Base-by-base conservation (phyloP, 345 rosid species). In the Lepidium africanum region DNA sequence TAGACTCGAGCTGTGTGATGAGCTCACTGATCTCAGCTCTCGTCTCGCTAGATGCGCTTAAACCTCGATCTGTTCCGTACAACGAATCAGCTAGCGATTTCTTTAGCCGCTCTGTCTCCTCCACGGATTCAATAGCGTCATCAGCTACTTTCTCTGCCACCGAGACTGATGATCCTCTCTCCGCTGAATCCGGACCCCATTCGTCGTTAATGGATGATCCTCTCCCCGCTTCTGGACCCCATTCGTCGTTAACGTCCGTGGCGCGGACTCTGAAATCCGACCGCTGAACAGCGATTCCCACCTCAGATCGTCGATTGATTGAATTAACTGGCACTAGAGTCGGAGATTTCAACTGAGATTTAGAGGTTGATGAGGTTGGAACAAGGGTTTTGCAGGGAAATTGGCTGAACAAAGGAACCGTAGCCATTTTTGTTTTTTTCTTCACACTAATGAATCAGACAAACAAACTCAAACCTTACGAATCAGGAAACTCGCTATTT, bases 21-120 rank as follows among this genome's bases (percentile, higher is more conserved):
- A 90, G 92, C 78, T 93, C 98, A 6, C 87, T 82, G 51, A 93
- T 79, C 86, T 90, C 98, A 5, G 85, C 97, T 74, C 94, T 80
- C 58, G 96, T 93, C 73, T 93, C 96, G 72, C 91, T 88, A 7
- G 81, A 78, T 48, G 88, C 97, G 37, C 36, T 80, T 59, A 90
- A 47, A 11, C 98, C 98, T 6, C 90, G 82, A 76, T 84, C 76
- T 16, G 92, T 93, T 50, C 98, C 97, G 57, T 87, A 87, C 56
- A 63, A 14, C 10, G 89, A 83, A 76, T 83, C 94, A 25, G 82
- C 86, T 72, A 93, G 35, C 67, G 63, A 69, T 76, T 76, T 81
- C 87, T 90, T 90, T 73, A 90, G 75, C 50, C 64, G 35, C 56
- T 84, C 84, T 9, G 79, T 80, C 83, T 89, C 96, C 38, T 57